Evolutionary conservation across 1,284 basidiomycete genomes (phyloP).

Genomic region (Tilletia indica): DNA sequence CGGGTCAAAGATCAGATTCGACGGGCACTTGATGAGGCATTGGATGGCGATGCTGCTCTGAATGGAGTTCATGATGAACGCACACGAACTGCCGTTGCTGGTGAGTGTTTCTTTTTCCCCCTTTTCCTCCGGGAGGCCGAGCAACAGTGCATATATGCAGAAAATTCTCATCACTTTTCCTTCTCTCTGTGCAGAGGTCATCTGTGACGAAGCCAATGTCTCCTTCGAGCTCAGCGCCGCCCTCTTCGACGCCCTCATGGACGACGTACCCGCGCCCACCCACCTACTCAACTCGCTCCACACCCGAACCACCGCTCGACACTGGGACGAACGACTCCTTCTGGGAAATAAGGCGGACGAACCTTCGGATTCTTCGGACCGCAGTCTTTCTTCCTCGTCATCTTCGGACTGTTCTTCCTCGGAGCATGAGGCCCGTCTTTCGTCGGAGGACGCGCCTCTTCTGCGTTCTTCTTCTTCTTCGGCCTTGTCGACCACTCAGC

Average conservation of each 20-base stretch:
- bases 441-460: too few species aligned
- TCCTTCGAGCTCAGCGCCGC: constrained; percentile 70
- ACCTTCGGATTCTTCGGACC: too few species aligned
- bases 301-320: too few species aligned
- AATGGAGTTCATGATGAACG: too few species aligned
- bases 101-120: background rate
- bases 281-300: background rate
- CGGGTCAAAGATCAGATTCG: background rate
- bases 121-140: constrained; percentile 19
- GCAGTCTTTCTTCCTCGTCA: too few species aligned
- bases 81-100: background rate
- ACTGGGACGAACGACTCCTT: too few species aligned
- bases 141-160: constrained; percentile 59
- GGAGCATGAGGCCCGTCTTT: too few species aligned
- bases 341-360: too few species aligned
- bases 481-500: too few species aligned
- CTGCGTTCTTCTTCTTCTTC: too few species aligned
- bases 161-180: background rate
- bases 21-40: constrained; percentile 42
- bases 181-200: background rate
- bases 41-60: background rate
- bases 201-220: constrained; percentile 62
- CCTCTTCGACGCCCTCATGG: constrained; percentile 60
- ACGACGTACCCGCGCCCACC: background rate
- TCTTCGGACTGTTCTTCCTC: too few species aligned